Conservation (phyloP, 495 filamentous ascomycete genomes). For the Daldinia loculata region DNA sequence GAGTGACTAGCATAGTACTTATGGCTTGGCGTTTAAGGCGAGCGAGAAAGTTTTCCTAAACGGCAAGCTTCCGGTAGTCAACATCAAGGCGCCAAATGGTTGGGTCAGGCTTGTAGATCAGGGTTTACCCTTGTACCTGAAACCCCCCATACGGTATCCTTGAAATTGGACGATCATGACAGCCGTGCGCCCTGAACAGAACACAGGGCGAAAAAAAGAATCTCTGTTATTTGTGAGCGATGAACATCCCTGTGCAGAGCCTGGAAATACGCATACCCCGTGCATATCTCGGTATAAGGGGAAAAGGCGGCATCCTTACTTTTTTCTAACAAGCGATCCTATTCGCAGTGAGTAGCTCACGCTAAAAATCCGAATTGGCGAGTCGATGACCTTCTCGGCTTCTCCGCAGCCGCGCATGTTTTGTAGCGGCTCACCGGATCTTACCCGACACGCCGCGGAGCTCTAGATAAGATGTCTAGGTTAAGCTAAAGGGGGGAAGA, state of each 20-base stretch:
- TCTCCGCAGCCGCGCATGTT: slow-evolving; percentile 41
- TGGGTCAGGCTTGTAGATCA: slow-evolving; percentile 32
- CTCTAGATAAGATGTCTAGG: slow-evolving; percentile 28
- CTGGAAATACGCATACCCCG: slow-evolving; percentile 6
- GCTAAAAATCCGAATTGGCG: slow-evolving; percentile 23
- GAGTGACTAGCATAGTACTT: slow-evolving; percentile 34
- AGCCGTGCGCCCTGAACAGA: slow-evolving; percentile 23
- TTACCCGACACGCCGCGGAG: slow-evolving; percentile 39
- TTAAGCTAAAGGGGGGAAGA: slow-evolving; percentile 15
- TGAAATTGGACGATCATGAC: slow-evolving; percentile 34
- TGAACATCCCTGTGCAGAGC: slow-evolving; percentile 34
- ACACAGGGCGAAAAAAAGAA: slow-evolving; percentile 22
- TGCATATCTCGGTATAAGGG: slow-evolving; percentile 11
- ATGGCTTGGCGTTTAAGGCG: slow-evolving; percentile 34
- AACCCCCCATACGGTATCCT: slow-evolving; percentile 37
- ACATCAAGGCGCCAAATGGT: slow-evolving; percentile 41
- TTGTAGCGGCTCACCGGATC: slow-evolving; percentile 41
- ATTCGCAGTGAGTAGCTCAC: slow-evolving; percentile 1
- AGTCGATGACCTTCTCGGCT: slow-evolving; percentile 30
- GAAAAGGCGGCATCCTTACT: slow-evolving; percentile 1
- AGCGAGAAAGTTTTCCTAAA: slow-evolving; percentile 37
- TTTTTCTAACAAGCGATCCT: slow-evolving; percentile 11
- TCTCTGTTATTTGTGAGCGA: slow-evolving; percentile 35
- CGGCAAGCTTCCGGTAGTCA: slow-evolving; percentile 45
- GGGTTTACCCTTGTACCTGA: slow-evolving; percentile 38